Percentiles rank a stretch among this genome's conserved stretches.
These are phyloP conservation scores for Candida maesae DNA, from an alignment of 805 yeast genomes.

Conservation along the genomic window DNA sequence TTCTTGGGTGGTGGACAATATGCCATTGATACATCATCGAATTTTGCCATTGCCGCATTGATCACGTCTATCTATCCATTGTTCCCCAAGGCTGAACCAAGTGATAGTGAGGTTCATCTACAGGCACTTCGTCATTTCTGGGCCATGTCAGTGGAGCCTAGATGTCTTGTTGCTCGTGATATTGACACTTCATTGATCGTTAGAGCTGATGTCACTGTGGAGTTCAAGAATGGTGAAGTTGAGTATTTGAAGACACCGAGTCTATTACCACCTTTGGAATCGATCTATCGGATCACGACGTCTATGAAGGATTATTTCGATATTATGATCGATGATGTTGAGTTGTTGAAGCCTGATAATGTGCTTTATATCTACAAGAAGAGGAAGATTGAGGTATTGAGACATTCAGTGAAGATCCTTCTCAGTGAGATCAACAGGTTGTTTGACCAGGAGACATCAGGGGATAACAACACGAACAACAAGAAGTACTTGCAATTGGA, in stretches of 20 bases:
- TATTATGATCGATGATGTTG: constrained; percentile 37
- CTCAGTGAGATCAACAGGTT: constrained; percentile 20
- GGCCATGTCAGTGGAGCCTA: constrained; percentile 76
- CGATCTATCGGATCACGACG: constrained; percentile 46
- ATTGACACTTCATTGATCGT: constrained; percentile 56
- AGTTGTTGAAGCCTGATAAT: constrained; percentile 27
- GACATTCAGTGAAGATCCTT: constrained; percentile 32
- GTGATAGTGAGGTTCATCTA: constrained; percentile 56
- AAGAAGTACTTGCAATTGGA: constrained; percentile 13
- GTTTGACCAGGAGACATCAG: constrained; percentile 13
- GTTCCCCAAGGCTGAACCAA: constrained; percentile 44
- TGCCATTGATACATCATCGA: constrained; percentile 58
- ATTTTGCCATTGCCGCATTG: constrained; percentile 64
- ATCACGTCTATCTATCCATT: constrained; percentile 76
- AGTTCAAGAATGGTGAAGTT: constrained; percentile 35
- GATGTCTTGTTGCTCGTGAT: constrained; percentile 78
- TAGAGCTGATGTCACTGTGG: constrained; percentile 37
- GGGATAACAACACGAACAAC: constrained; percentile 1
- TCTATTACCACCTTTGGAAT: constrained; percentile 56
- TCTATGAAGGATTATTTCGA: constrained; percentile 49
- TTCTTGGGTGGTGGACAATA: constrained; percentile 93
- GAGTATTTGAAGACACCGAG: constrained; percentile 53
- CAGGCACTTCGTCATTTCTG: constrained; percentile 89
- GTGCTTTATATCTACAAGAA: constrained; percentile 48
- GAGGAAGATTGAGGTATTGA: constrained; percentile 28